These are phyloP conservation scores for Alternaria consortialis DNA, from an alignment of 2,329 filamentous ascomycete species.

Conservation along the genomic window DNA sequence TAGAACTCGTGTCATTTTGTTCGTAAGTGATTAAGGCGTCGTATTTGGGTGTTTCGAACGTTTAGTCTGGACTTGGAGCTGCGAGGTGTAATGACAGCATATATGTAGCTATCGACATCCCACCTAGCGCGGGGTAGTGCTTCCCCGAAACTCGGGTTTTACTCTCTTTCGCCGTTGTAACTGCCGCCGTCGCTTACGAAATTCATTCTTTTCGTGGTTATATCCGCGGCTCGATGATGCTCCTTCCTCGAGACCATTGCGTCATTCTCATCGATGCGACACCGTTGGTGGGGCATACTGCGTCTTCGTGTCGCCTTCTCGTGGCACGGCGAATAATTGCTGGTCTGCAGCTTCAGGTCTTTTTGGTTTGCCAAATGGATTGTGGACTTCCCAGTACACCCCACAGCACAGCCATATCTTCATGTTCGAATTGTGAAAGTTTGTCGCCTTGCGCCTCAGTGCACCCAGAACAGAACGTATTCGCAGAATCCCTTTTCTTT, in stretches of 20 bases:
- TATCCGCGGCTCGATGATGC: slow-evolving; percentile 14
- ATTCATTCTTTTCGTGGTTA: slow-evolving; percentile 10
- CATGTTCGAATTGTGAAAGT: slow-evolving; percentile 9
- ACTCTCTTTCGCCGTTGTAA: slow-evolving; percentile 17
- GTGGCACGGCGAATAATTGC: slow-evolving; percentile 22
- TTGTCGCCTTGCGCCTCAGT: background rate
- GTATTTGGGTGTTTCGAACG: background rate
- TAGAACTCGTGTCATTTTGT: slow-evolving; percentile 51
- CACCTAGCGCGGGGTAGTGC: slow-evolving; percentile 26
- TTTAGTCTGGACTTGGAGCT: background rate
- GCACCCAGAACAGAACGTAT: background rate
- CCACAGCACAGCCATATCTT: slow-evolving; percentile 33
- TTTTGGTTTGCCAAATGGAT: slow-evolving; percentile 22
- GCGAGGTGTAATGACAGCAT: slow-evolving; percentile 13
- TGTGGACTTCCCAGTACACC: slow-evolving; percentile 29
- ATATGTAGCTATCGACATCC: slow-evolving; percentile 18
- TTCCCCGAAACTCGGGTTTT: slow-evolving; percentile 20
- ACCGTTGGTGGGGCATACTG: slow-evolving; percentile 18
- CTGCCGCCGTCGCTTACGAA: slow-evolving; percentile 20
- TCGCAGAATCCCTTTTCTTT: background rate
- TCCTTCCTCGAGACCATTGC: slow-evolving; percentile 7
- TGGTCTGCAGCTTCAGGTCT: slow-evolving; percentile 22
- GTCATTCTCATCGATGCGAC: slow-evolving; percentile 23
- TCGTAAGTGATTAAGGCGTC: background rate
- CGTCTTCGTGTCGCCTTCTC: slow-evolving; percentile 13